A percentile compares a stretch with the other conserved stretches of the same genome.
Evolutionary conservation across 1,284 basidiomycete species (phyloP).

Genomic region (Pholiota adiposa): DNA sequence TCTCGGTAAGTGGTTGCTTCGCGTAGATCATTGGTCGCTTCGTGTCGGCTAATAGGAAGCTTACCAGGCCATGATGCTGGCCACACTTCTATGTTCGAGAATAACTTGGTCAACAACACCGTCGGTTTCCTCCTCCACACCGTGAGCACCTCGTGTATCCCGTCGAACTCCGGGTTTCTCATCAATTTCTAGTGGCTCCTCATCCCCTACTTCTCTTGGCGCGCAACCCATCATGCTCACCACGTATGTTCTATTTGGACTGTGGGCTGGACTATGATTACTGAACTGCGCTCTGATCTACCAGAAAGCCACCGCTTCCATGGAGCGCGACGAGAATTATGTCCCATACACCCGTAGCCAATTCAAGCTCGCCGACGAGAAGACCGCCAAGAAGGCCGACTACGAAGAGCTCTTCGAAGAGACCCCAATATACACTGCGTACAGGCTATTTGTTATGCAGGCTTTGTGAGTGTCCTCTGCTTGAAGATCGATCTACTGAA

Average conservation of each 20-base stretch:
- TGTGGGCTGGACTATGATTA: too few relatives aligned
- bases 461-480: slow-evolving; percentile 38
- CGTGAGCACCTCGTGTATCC: slow-evolving; percentile 22
- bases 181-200: slow-evolving; percentile 42
- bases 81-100: slow-evolving; percentile 39
- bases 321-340: slow-evolving; percentile 60
- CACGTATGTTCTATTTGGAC: slow-evolving; percentile 34
- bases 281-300: not conserved
- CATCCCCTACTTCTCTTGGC: slow-evolving; percentile 56
- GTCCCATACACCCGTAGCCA: slow-evolving; percentile 52
- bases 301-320: slow-evolving; percentile 55
- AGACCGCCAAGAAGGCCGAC: slow-evolving; percentile 45
- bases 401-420: slow-evolving; percentile 62
- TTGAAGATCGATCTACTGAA: not conserved
- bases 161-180: not conserved
- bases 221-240: slow-evolving; percentile 52
- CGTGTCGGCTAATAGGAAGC: not conserved
- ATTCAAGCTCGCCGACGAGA: slow-evolving; percentile 47
- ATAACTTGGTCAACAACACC: slow-evolving; percentile 35
- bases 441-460: slow-evolving; percentile 68
- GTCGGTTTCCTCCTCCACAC: slow-evolving; percentile 41
- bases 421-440: slow-evolving; percentile 71
- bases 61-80: slow-evolving; percentile 40
- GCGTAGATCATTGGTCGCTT: not conserved
- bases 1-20: slow-evolving; percentile 38